A percentile compares a stretch with the other conserved stretches of the same genome.
phyloP scores from a whole-genome alignment of 768 basidiomycete genomes.

The Suillus paluster region DNA sequence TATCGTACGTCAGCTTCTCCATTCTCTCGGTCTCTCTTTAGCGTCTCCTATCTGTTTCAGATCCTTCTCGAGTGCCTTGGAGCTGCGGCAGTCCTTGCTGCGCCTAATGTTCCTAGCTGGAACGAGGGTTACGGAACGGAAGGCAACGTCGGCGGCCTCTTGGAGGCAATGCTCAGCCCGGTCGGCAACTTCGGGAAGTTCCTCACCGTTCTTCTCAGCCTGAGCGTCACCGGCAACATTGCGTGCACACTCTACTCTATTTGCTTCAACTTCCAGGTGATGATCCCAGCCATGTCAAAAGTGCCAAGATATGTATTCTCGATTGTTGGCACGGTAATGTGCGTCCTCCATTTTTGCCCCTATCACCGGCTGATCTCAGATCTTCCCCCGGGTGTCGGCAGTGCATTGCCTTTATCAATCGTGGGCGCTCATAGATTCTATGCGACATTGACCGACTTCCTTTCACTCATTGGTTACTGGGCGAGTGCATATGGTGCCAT shows the following conservation, averaged over 20 bases:
- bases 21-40: too few species aligned
- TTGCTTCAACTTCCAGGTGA: constrained; percentile 72
- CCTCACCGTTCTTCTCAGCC: constrained; percentile 70
- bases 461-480: constrained; percentile 74
- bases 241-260: constrained; percentile 85
- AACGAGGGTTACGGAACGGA: constrained; percentile 52
- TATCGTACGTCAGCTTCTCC: constrained; percentile 52
- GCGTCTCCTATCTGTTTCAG: too few species aligned
- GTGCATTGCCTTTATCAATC: constrained; percentile 70
- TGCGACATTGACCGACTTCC: constrained; percentile 61
- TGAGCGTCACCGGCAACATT: constrained; percentile 80
- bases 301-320: constrained; percentile 76
- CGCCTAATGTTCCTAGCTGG: constrained; percentile 61
- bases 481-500: constrained; percentile 60
- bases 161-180: constrained; percentile 65
- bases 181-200: constrained; percentile 71
- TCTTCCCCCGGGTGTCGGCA: constrained; percentile 26
- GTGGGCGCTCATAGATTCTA: constrained; percentile 74
- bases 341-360: constrained; percentile 27
- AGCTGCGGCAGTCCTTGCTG: constrained; percentile 65
- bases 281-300: constrained; percentile 57
- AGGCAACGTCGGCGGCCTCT: constrained; percentile 65
- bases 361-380: constrained; percentile 14
- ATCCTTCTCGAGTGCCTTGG: constrained; percentile 69
- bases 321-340: constrained; percentile 69